These are phyloP conservation scores for Penicillium frequentans DNA, from an alignment of 2,329 filamentous ascomycete genomes.

Conservation along the genomic window DNA sequence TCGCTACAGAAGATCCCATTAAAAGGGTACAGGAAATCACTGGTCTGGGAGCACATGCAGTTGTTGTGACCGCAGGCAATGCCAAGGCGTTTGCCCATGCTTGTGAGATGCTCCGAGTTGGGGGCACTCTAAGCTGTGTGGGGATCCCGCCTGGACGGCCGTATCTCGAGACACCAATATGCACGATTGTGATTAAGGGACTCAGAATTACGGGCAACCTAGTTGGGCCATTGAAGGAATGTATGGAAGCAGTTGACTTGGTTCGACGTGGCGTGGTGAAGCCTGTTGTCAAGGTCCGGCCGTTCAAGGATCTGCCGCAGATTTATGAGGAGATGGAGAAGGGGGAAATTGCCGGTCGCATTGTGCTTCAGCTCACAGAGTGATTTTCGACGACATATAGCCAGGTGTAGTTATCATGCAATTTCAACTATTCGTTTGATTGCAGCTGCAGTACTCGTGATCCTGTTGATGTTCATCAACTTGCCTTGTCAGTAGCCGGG, in stretches of 20 bases:
- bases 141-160: conserved; percentile 45
- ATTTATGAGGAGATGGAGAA: conserved; percentile 49
- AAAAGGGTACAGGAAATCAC: conserved; percentile 39
- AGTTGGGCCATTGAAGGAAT: conserved; percentile 48
- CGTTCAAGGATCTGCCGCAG: conserved; percentile 42
- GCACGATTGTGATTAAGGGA: conserved; percentile 48
- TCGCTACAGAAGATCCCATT: conserved; percentile 35
- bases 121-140: conserved; percentile 46
- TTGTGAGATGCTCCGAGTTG: conserved; percentile 46
- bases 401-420: neutral
- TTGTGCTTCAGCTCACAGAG: conserved; percentile 44
- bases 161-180: conserved; percentile 42
- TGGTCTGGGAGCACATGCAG: conserved; percentile 41
- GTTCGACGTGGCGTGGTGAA: conserved; percentile 44
- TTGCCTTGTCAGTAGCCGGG: conserved; percentile 14
- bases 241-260: conserved; percentile 47
- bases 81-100: conserved; percentile 44
- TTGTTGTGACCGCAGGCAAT: conserved; percentile 45
- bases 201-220: conserved; percentile 46
- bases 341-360: conserved; percentile 44
- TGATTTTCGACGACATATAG: neutral
- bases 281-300: conserved; percentile 42
- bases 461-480: neutral
- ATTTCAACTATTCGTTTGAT: neutral
- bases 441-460: neutral